Evolutionary conservation across 2,329 filamentous ascomycete species (phyloP).

Genomic region (Calonectria honghensis): DNA sequence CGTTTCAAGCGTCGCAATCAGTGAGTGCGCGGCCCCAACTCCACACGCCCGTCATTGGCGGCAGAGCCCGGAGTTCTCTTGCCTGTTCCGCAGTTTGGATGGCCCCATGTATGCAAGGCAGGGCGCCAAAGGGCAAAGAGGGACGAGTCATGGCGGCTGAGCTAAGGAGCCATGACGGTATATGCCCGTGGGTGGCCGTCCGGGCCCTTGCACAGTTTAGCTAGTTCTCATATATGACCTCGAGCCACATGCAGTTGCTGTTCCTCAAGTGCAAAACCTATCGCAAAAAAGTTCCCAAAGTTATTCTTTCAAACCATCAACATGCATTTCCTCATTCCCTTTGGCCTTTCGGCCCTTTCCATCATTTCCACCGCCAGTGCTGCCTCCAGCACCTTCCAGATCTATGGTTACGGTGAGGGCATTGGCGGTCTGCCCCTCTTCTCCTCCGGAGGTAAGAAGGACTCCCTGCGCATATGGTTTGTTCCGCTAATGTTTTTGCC

Average conservation of each 20-base stretch:
- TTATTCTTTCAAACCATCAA: not conserved
- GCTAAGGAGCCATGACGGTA: not conserved
- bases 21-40: slow-evolving; percentile 17
- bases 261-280: not conserved
- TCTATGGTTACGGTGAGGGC: slow-evolving; percentile 28
- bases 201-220: not conserved
- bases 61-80: not conserved
- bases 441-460: slow-evolving; percentile 28
- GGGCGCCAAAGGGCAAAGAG: not conserved
- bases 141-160: not conserved
- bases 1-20: slow-evolving; percentile 31
- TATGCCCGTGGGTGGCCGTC: not conserved
- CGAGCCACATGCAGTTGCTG: not conserved
- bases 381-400: slow-evolving; percentile 22
- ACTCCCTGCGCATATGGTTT: too few species aligned
- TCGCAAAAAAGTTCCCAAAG: not conserved
- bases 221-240: slow-evolving; percentile 20
- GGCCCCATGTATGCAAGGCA: not conserved
- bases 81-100: not conserved
- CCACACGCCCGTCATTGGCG: slow-evolving; percentile 7
- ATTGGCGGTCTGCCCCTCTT: slow-evolving; percentile 31
- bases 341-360: slow-evolving; percentile 16
- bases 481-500: not conserved
- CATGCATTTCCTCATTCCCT: not conserved
- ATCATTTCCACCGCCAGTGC: not conserved